Evolutionary conservation across 78 protist genomes (phyloP).

Genomic region (Trichosphaerium sp.): DNA sequence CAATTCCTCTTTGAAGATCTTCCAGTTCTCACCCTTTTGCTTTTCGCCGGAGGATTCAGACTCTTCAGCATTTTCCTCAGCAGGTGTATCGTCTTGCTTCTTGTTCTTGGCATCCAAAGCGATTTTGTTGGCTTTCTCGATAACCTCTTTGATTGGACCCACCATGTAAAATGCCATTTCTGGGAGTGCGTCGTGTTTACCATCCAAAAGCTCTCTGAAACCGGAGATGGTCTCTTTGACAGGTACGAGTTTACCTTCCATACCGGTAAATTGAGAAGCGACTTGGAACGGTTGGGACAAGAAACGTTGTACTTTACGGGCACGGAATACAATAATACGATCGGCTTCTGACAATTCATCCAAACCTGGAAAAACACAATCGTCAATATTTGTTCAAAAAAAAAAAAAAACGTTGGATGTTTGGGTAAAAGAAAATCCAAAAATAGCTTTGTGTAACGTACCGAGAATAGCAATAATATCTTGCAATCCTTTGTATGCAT

Average conservation of each 20-base stretch:
- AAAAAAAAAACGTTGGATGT: too few species aligned
- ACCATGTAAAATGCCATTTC: constrained; percentile 97
- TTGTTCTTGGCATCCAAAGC: too few species aligned
- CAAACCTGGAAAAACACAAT: too few species aligned
- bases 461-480: constrained; percentile 99
- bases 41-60: too few species aligned
- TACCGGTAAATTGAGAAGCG: constrained; percentile 96
- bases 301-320: constrained; percentile 94
- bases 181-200: constrained; percentile 87
- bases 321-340: constrained; percentile 90
- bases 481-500: constrained; percentile 94
- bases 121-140: constrained; percentile 67
- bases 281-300: constrained; percentile 98
- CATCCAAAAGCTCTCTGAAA: constrained; percentile 75
- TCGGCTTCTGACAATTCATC: constrained; percentile 96
- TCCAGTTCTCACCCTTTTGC: too few species aligned
- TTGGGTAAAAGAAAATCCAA: too few species aligned
- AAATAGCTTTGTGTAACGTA: too few species aligned
- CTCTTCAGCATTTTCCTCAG: too few species aligned
- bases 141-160: constrained; percentile 78
- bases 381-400: too few species aligned
- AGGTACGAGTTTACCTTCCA: constrained; percentile 79
- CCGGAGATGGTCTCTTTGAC: constrained; percentile 74
- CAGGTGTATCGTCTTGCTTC: too few species aligned
- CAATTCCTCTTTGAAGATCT: too few species aligned